These are phyloP conservation scores for Melanopsichium pennsylvanicum DNA, from an alignment of 1,284 basidiomycete genomes.

Conservation along the genomic window DNA sequence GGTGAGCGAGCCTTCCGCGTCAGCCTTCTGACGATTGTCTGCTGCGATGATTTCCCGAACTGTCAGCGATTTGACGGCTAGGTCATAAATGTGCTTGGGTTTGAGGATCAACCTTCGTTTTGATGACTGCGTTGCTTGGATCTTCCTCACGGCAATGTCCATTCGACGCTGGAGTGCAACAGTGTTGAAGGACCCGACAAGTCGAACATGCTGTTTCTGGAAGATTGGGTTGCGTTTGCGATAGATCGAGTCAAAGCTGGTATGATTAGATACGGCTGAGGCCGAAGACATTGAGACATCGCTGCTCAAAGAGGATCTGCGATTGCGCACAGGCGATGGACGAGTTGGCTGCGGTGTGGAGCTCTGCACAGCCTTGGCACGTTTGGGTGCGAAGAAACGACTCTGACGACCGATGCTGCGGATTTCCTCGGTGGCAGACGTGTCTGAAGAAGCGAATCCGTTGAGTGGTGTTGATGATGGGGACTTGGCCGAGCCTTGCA, in stretches of 20 bases:
- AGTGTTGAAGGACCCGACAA: neutral
- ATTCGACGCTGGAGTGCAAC: conserved; percentile 1
- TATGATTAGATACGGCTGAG: neutral
- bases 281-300: neutral
- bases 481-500: neutral
- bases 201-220: conserved; percentile 7
- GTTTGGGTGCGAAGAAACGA: conserved; percentile 12
- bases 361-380: neutral
- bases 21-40: conserved; percentile 17
- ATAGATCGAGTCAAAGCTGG: neutral
- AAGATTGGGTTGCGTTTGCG: conserved; percentile 23
- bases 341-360: conserved; percentile 7
- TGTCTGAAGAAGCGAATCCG: neutral
- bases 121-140: too few relatives aligned
- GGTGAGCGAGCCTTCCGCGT: neutral
- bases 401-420: conserved; percentile 26
- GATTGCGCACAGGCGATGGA: neutral
- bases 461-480: neutral
- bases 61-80: conserved; percentile 17
- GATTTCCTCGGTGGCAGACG: conserved; percentile 19
- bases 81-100: too few relatives aligned
- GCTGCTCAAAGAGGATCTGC: conserved; percentile 22
- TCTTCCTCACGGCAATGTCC: neutral
- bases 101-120: too few relatives aligned
- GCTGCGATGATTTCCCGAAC: conserved; percentile 34